Conservation (phyloP, 2,329 filamentous ascomycete species). For the Penicillium sp. region DNA sequence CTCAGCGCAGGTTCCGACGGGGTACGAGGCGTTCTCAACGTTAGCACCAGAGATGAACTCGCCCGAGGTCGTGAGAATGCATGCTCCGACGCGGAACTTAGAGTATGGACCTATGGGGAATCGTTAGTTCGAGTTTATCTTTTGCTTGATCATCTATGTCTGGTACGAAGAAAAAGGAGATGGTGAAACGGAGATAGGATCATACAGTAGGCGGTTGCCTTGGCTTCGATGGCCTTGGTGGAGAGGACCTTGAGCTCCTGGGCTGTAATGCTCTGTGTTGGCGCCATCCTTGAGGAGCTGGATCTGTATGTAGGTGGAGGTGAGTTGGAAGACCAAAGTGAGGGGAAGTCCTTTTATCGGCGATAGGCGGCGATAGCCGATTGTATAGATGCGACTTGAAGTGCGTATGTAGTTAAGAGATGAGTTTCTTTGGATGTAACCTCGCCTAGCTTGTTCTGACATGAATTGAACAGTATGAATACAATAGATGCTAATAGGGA, state of each 20-base stretch:
- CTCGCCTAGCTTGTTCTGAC: too few species aligned
- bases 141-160: not conserved
- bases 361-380: not conserved
- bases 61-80: constrained; percentile 63
- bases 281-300: constrained; percentile 2
- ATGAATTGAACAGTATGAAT: too few species aligned
- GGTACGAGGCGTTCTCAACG: constrained; percentile 90
- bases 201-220: constrained; percentile 75
- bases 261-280: constrained; percentile 47
- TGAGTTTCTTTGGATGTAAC: not conserved
- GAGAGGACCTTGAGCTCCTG: constrained; percentile 66
- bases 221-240: constrained; percentile 65
- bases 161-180: not conserved
- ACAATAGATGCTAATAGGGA: too few species aligned
- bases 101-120: constrained; percentile 69
- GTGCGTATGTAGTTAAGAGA: too few species aligned
- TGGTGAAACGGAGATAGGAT: constrained; percentile 20
- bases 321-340: not conserved
- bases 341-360: not conserved
- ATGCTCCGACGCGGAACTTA: constrained; percentile 83
- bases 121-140: not conserved
- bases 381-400: not conserved
- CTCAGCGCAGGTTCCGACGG: constrained; percentile 94
- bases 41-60: constrained; percentile 73
- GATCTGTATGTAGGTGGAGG: not conserved